Evolutionary conservation across 2,329 filamentous ascomycete species (phyloP).

Genomic region (Camptophora hylomeconis): DNA sequence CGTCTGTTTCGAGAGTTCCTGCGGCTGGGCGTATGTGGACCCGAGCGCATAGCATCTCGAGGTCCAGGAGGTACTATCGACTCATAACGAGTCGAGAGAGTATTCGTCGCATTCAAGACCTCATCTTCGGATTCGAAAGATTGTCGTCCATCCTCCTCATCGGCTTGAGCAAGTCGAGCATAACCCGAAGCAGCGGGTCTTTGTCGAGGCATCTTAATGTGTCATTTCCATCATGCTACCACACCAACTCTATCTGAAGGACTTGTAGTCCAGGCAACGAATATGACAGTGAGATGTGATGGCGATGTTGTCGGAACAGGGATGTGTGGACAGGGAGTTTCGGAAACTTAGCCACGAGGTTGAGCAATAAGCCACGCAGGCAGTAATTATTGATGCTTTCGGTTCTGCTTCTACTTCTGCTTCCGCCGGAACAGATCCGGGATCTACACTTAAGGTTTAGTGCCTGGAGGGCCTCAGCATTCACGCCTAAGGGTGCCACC

Average conservation of each 20-base stretch:
- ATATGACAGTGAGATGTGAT: background rate
- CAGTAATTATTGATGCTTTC: too few relatives aligned
- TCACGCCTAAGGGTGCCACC: too few relatives aligned
- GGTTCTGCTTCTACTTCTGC: too few relatives aligned
- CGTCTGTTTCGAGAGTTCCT: constrained; percentile 31
- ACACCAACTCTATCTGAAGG: too few relatives aligned
- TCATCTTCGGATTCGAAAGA: constrained; percentile 59
- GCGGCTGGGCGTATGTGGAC: constrained; percentile 18
- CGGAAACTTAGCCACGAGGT: too few relatives aligned
- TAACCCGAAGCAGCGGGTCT: constrained; percentile 69
- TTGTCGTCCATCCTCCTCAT: constrained; percentile 43
- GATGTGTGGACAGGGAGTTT: too few relatives aligned
- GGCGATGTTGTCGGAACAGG: constrained; percentile 1
- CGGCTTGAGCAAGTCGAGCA: constrained; percentile 71
- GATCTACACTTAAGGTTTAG: too few relatives aligned
- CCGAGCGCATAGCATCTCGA: constrained; percentile 43
- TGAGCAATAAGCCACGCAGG: too few relatives aligned
- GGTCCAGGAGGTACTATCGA: constrained; percentile 52
- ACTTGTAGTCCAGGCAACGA: too few relatives aligned
- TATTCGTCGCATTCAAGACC: constrained; percentile 39
- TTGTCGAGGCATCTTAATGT: constrained; percentile 54
- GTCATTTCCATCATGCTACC: too few relatives aligned
- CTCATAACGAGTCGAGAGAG: constrained; percentile 51
- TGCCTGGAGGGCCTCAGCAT: too few relatives aligned
- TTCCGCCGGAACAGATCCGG: too few relatives aligned